Conservation (phyloP, 169 alveolate genomes). For the Theileria orientalis region DNA sequence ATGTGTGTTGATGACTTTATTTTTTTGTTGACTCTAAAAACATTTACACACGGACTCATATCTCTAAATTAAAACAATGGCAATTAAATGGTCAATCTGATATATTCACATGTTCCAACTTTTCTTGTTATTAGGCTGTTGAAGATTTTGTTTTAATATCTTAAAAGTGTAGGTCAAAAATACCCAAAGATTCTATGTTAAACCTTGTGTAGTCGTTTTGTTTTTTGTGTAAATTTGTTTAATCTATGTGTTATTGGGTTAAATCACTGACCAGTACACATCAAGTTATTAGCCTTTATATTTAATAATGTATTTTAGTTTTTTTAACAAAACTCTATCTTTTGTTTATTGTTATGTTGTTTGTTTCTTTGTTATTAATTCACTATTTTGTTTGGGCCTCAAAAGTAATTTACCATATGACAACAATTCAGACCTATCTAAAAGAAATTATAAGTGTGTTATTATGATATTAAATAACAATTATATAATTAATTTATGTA, state of each 20-base stretch:
- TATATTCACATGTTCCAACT: too few species aligned
- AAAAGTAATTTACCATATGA: background rate
- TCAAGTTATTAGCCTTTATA: background rate
- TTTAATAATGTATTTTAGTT: conserved; percentile 13
- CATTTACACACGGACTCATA: too few species aligned
- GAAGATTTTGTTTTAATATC: too few species aligned
- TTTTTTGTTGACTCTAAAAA: too few species aligned
- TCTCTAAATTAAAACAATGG: too few species aligned
- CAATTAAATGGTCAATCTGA: too few species aligned
- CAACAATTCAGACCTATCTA: background rate
- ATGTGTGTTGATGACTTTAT: too few species aligned
- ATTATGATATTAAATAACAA: background rate
- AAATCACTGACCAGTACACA: background rate
- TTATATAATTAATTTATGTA: background rate
- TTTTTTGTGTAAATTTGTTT: background rate
- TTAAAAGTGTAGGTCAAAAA: too few species aligned
- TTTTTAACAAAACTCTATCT: background rate
- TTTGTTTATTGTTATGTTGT: background rate
- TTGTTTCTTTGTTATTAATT: background rate
- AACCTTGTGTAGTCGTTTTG: too few species aligned
- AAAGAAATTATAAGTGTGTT: background rate
- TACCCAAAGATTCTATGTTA: too few species aligned
- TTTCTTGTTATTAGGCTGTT: too few species aligned
- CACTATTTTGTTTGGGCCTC: background rate
- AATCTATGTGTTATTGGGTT: conserved; percentile 1